A percentile compares a stretch with the other conserved stretches of the same genome.
phyloP scores from a whole-genome alignment of 1,284 basidiomycete genomes.

The Pisolithus thermaeus region DNA sequence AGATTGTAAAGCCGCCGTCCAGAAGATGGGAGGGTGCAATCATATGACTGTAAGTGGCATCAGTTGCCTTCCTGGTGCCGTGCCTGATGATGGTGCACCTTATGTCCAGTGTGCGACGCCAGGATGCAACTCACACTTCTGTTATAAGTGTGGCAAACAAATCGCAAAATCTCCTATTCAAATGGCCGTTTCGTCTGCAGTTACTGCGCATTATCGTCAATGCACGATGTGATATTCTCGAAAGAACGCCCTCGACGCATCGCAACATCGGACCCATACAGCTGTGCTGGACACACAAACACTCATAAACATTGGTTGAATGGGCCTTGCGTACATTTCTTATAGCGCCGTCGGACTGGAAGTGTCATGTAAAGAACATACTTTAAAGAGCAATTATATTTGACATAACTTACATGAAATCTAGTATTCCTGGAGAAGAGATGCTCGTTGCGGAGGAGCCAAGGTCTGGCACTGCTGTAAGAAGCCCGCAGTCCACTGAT shows the following conservation, averaged over 20 bases:
- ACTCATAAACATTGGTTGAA: too few species aligned
- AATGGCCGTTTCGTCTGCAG: slow-evolving; percentile 37
- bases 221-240: slow-evolving; percentile 15
- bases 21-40: slow-evolving; percentile 57
- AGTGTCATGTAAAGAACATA: not conserved
- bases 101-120: slow-evolving; percentile 45
- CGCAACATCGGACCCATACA: too few species aligned
- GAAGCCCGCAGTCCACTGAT: too few species aligned
- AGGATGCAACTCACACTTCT: slow-evolving; percentile 61
- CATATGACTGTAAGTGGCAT: slow-evolving; percentile 53
- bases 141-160: slow-evolving; percentile 48
- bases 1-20: slow-evolving; percentile 55
- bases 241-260: not conserved
- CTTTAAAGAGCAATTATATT: not conserved
- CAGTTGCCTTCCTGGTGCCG: not conserved
- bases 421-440: too few species aligned
- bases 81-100: not conserved
- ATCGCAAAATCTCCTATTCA: slow-evolving; percentile 44
- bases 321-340: too few species aligned
- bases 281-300: too few species aligned
- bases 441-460: too few species aligned
- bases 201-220: slow-evolving; percentile 40
- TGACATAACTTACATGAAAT: not conserved
- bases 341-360: too few species aligned
- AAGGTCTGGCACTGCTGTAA: too few species aligned